A percentile compares a stretch with the other conserved stretches of the same genome.
Evolutionary conservation across 176 grass and related monocot genomes (phyloP).

Genomic region (bread wheat (Triticum aestivum)): DNA sequence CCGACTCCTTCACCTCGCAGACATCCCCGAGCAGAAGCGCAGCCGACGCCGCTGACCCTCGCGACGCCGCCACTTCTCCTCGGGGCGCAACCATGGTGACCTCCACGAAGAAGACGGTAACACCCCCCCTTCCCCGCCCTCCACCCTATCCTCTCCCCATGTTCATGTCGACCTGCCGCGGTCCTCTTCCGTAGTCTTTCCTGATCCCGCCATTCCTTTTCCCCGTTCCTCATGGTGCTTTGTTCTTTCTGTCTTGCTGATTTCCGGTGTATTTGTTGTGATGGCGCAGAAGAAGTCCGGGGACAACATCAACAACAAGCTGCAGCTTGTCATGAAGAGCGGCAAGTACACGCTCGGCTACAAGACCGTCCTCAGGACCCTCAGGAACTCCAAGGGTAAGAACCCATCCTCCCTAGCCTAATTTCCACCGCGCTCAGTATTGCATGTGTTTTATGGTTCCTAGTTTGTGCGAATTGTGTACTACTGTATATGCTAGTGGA

Average conservation of each 20-base stretch:
- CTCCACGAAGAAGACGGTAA: constrained; percentile 74
- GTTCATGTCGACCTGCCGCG: not conserved
- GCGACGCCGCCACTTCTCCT: constrained; percentile 6
- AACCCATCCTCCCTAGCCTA: not conserved
- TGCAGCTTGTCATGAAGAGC: constrained; percentile 98
- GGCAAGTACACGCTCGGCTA: constrained; percentile 97
- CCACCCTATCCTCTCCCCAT: too few species aligned
- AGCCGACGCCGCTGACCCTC: constrained; percentile 25
- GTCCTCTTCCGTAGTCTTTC: not conserved
- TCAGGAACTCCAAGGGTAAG: constrained; percentile 89
- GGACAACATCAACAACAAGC: constrained; percentile 96
- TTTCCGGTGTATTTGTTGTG: not conserved
- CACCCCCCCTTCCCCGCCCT: not conserved
- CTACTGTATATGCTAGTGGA: too few species aligned
- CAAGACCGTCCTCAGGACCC: constrained; percentile 90
- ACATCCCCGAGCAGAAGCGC: constrained; percentile 32
- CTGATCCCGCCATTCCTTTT: not conserved
- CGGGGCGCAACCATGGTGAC: constrained; percentile 61
- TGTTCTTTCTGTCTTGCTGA: not conserved
- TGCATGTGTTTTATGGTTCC: too few species aligned
- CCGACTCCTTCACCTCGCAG: not conserved
- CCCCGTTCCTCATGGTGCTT: not conserved
- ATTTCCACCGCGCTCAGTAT: not conserved
- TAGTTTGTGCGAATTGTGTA: not conserved
- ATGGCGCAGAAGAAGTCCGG: constrained; percentile 74